A percentile compares a stretch with the other conserved stretches of the same genome.
Conservation (phyloP, 2,329 filamentous ascomycete species). For the Neopestalotiopsis sp. region DNA sequence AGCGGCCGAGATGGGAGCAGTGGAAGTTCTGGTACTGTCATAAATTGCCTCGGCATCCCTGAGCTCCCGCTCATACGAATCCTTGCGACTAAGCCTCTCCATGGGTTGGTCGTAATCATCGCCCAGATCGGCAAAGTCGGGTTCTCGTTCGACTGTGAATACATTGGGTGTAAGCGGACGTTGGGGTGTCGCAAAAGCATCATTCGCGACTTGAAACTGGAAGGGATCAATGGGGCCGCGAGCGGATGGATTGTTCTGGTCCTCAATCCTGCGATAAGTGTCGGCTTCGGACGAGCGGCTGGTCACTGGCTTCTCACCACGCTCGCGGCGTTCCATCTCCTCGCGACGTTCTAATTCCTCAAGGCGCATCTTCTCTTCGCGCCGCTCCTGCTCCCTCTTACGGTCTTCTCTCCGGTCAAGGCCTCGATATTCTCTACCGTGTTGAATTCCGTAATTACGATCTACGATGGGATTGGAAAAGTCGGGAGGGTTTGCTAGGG, state of each 20-base stretch:
- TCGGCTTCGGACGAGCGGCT: slow-evolving; percentile 24
- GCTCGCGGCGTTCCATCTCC: slow-evolving; percentile 23
- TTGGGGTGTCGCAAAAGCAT: slow-evolving; percentile 53
- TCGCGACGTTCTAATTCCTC: slow-evolving; percentile 23
- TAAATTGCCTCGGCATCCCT: slow-evolving; percentile 50
- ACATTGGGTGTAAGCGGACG: slow-evolving; percentile 55
- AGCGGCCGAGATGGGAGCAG: slow-evolving; percentile 52
- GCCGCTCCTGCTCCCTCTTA: slow-evolving; percentile 21
- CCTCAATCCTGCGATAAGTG: slow-evolving; percentile 34
- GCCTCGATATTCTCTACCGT: slow-evolving; percentile 32
- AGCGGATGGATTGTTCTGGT: slow-evolving; percentile 29
- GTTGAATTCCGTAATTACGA: slow-evolving; percentile 36
- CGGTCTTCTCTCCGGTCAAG: slow-evolving; percentile 23
- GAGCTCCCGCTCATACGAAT: slow-evolving; percentile 54
- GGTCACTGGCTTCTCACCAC: slow-evolving; percentile 22
- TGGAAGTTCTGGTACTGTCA: slow-evolving; percentile 52
- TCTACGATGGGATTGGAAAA: slow-evolving; percentile 29
- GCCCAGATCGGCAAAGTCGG: slow-evolving; percentile 46
- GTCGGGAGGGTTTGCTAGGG: slow-evolving; percentile 26
- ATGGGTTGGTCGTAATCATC: slow-evolving; percentile 36
- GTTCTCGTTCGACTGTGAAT: slow-evolving; percentile 59
- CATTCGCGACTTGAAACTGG: slow-evolving; percentile 59
- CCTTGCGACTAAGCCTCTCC: slow-evolving; percentile 52
- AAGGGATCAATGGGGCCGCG: slow-evolving; percentile 58
- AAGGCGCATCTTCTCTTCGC: slow-evolving; percentile 17